A percentile compares a stretch with the other conserved stretches of the same genome.
These are phyloP conservation scores for Lepidopterella palustris DNA, from an alignment of 495 filamentous ascomycete species.

Conservation along the genomic window DNA sequence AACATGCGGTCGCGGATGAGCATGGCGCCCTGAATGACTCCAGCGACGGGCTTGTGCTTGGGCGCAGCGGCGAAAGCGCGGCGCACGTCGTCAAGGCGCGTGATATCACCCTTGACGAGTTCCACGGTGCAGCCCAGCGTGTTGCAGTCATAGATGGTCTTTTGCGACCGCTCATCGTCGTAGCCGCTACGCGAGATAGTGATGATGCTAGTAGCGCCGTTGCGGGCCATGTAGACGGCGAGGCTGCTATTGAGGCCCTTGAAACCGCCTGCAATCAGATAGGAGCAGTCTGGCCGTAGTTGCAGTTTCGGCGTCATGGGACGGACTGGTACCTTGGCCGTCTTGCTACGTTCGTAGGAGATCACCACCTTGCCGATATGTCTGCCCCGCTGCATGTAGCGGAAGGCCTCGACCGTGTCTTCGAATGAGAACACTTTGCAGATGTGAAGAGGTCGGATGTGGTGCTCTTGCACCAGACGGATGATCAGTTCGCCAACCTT, in stretches of 20 bases:
- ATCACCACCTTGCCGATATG: constrained; percentile 48
- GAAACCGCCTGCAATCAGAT: constrained; percentile 12
- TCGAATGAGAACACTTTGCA: constrained; percentile 27
- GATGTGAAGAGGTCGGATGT: constrained; percentile 35
- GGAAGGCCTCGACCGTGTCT: constrained; percentile 27
- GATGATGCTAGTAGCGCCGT: constrained; percentile 6
- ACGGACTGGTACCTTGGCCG: constrained; percentile 12
- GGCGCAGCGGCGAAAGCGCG: not conserved
- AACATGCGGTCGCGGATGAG: not conserved
- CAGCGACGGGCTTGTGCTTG: not conserved
- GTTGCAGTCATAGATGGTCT: constrained; percentile 2
- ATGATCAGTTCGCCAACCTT: constrained; percentile 13
- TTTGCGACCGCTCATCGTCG: constrained; percentile 6
- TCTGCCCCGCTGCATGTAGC: constrained; percentile 35
- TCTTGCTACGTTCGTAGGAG: constrained; percentile 7
- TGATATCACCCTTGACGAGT: constrained; percentile 15
- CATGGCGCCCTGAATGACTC: not conserved
- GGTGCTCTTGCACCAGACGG: constrained; percentile 26
- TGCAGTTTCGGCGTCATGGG: constrained; percentile 10
- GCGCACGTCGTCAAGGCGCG: constrained; percentile 1
- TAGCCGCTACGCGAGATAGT: constrained; percentile 1
- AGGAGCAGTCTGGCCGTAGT: constrained; percentile 1
- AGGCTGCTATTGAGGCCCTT: constrained; percentile 9
- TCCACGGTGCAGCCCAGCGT: constrained; percentile 7
- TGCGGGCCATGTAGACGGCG: constrained; percentile 1